Base-by-base conservation (phyloP, 2,329 filamentous ascomycete species). In the Ophiostoma ulmi region DNA sequence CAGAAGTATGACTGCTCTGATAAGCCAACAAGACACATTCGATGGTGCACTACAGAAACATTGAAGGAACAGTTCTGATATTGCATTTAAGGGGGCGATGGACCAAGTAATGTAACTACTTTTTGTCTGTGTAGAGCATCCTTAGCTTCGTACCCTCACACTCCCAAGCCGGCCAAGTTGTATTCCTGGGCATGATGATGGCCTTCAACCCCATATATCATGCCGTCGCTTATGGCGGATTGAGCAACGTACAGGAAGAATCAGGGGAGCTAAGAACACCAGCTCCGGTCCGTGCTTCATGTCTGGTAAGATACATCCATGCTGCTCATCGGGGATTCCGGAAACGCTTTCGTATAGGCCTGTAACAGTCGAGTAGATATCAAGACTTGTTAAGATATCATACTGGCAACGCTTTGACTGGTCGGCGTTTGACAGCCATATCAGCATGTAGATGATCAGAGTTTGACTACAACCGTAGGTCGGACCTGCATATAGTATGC, bases 121-220 rank as follows among this genome's bases (percentile, higher is more conserved):
- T 39, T 11, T 39, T 11, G 38, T 39, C 38, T 11, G 8, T 11
- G 11, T 39, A 39, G 44, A 17, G 44, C 48, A 31, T 11, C n/a
- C n/a, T 26, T 58, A 22, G 22, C 22, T 6, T 48, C 14, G 38
- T n/a, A 10, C 52, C 52, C 52, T 22, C 52, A 58, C 52, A 26
- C 52, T 58, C 26, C 6, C n/a, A 55, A 3, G 6, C 5, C 22
- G 2, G 4, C 11, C 22, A 13, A 26, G 52, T 31, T n/a, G n/a
- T 58, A 22, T 58, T 58, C 52, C 52, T 58, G 52, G 13, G 8
- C n/a, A 58, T 58, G 52, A 58, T 58, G 52, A 58, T 58, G 26
- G 11, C 52, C 52, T 58, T 22, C 52, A 11, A 4, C 20, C 44
- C 48, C 48, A n/a, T 55, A 5, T n/a, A 22, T 26, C 48, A 55